phyloP scores from a whole-genome alignment of 441 rosid species.

The Lepidium campestre region DNA sequence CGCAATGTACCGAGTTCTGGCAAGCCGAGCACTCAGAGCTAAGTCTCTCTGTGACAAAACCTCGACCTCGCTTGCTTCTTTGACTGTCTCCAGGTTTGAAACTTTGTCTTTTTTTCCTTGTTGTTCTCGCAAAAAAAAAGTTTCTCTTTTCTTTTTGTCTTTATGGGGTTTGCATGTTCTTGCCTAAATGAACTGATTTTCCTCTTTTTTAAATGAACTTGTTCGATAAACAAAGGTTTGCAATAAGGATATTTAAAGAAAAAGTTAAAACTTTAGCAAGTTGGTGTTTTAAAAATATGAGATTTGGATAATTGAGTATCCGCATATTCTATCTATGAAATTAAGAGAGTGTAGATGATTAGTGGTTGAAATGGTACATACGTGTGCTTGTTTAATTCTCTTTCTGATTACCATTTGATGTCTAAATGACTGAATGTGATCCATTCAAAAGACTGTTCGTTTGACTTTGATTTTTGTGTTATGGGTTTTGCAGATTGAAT shows the following conservation, averaged over 20 bases:
- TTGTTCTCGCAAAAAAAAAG: not conserved
- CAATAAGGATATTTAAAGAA: not conserved
- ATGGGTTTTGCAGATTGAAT: slow-evolving; percentile 37
- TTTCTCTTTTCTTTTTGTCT: not conserved
- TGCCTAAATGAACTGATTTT: not conserved
- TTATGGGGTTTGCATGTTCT: slow-evolving; percentile 9
- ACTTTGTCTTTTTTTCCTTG: not conserved
- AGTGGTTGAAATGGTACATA: not conserved
- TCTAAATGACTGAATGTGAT: not conserved
- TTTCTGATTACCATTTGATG: not conserved
- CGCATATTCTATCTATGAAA: slow-evolving; percentile 2
- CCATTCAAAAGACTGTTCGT: not conserved
- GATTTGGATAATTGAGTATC: slow-evolving; percentile 20
- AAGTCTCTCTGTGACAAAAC: slow-evolving; percentile 22
- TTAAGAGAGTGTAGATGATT: not conserved
- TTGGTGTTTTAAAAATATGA: slow-evolving; percentile 18
- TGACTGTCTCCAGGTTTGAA: slow-evolving; percentile 23
- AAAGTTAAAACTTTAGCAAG: slow-evolving; percentile 15
- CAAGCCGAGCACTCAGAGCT: slow-evolving; percentile 22
- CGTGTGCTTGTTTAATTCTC: not conserved
- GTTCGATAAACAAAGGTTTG: not conserved
- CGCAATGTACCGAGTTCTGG: slow-evolving; percentile 26
- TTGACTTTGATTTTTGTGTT: not conserved
- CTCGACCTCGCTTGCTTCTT: slow-evolving; percentile 14
- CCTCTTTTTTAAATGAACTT: not conserved